These are phyloP conservation scores for Biscogniauxia marginata DNA, from an alignment of 2,329 filamentous ascomycete species.

Conservation along the genomic window DNA sequence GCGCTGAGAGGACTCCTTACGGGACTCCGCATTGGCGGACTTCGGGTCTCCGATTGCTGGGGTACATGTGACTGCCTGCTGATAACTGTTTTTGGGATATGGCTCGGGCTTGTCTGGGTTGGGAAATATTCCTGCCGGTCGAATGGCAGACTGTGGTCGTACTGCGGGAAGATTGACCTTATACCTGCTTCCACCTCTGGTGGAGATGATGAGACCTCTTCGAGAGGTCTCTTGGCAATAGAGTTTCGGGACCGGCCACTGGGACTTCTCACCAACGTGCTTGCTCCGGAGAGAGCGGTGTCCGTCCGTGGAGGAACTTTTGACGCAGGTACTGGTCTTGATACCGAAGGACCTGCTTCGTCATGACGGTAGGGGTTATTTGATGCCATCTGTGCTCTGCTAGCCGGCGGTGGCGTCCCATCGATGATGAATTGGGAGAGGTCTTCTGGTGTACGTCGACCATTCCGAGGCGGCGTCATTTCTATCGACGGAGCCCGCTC, in stretches of 20 bases:
- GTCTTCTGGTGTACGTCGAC: conserved; percentile 26
- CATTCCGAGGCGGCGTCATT: conserved; percentile 31
- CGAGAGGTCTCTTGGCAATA: conserved; percentile 54
- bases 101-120: conserved; percentile 61
- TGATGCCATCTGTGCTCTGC: conserved; percentile 16
- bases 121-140: conserved; percentile 70
- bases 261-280: conserved; percentile 47
- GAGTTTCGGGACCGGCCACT: conserved; percentile 54
- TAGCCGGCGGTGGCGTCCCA: conserved; percentile 17
- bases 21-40: conserved; percentile 30
- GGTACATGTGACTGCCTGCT: conserved; percentile 63
- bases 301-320: conserved; percentile 47
- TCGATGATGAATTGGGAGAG: conserved; percentile 32
- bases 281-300: conserved; percentile 51
- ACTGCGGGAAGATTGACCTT: conserved; percentile 74
- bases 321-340: conserved; percentile 41
- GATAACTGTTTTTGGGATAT: conserved; percentile 63
- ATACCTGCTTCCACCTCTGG: conserved; percentile 41
- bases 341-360: conserved; percentile 29
- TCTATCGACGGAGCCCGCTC: conserved; percentile 29
- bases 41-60: conserved; percentile 29
- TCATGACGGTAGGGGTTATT: conserved; percentile 31
- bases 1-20: conserved; percentile 34
- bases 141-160: conserved; percentile 66
- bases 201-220: conserved; percentile 31